These are phyloP conservation scores for Agrocybe chaxingu DNA, from an alignment of 768 basidiomycete genomes.

Conservation along the genomic window DNA sequence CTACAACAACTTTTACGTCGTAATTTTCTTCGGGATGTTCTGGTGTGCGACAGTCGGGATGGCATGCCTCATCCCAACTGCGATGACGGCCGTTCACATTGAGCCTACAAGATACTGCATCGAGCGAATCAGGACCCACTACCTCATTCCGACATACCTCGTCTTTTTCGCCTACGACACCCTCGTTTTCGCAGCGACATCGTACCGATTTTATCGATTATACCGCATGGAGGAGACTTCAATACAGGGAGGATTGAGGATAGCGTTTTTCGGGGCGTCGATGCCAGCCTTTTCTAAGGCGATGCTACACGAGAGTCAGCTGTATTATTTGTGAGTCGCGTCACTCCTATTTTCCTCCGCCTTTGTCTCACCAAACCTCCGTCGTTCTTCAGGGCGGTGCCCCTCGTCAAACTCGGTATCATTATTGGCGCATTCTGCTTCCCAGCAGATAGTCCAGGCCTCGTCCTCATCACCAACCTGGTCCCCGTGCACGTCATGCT, in stretches of 20 bases:
- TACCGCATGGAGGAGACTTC: constrained; percentile 8
- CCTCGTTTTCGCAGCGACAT: constrained; percentile 27
- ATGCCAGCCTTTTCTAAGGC: constrained; percentile 19
- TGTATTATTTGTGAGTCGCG: constrained; percentile 4
- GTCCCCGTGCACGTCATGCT: too few relatives aligned
- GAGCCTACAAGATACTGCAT: constrained; percentile 20
- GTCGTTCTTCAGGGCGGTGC: too few relatives aligned
- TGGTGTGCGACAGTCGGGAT: constrained; percentile 21
- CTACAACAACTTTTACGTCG: constrained; percentile 12
- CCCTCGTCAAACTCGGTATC: too few relatives aligned
- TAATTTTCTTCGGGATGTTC: constrained; percentile 21
- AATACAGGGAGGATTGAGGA: constrained; percentile 1
- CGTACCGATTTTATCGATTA: constrained; percentile 21
- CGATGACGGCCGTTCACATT: constrained; percentile 19
- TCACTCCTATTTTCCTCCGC: too few relatives aligned
- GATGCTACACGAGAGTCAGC: constrained; percentile 12
- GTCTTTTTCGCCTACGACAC: constrained; percentile 22
- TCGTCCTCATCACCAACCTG: too few relatives aligned
- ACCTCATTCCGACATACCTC: constrained; percentile 11
- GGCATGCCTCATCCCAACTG: constrained; percentile 9
- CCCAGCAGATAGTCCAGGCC: too few relatives aligned
- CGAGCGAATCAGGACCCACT: constrained; percentile 9
- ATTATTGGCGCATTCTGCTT: too few relatives aligned
- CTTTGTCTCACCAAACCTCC: too few relatives aligned
- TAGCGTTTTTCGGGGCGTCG: constrained; percentile 13